Conservation (phyloP, 257 asterid genomes). For the Cinchona pubescens region DNA sequence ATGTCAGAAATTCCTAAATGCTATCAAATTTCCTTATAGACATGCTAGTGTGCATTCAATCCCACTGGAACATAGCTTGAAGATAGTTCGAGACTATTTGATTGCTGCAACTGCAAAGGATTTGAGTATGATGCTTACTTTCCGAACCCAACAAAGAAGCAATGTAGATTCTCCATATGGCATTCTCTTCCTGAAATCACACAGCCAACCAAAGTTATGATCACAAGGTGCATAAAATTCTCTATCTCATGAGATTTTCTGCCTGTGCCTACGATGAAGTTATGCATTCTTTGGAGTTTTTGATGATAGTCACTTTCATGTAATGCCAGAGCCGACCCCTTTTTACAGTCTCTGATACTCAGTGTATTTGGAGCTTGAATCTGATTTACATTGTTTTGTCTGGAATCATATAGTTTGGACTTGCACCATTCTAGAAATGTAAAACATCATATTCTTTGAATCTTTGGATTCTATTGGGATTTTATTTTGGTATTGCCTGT, state of each 20-base stretch:
- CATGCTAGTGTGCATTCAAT: constrained; percentile 60
- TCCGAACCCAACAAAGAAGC: constrained; percentile 46
- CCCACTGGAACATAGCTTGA: constrained; percentile 56
- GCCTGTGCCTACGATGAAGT: background rate
- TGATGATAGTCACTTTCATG: background rate
- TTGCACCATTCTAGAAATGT: background rate
- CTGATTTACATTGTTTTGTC: background rate
- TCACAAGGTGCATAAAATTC: constrained; percentile 60
- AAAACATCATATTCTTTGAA: background rate
- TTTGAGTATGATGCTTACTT: constrained; percentile 87
- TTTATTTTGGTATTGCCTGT: background rate
- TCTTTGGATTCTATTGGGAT: background rate
- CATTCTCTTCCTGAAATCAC: constrained; percentile 55
- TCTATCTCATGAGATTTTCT: background rate
- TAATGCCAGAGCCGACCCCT: no score
- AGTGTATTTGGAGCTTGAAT: background rate
- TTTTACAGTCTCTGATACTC: background rate
- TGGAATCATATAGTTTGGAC: background rate
- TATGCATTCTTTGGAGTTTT: background rate
- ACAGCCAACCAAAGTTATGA: constrained; percentile 69
- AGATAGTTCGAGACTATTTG: constrained; percentile 70
- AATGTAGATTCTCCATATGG: constrained; percentile 43
- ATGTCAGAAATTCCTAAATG: no score
- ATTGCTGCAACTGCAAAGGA: constrained; percentile 97
- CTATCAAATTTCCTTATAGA: constrained; percentile 37